Evolutionary conservation across 257 asterid species (phyloP), one percentile per base, ranked within the genome.

Genomic region (Sherardia arvensis): DNA sequence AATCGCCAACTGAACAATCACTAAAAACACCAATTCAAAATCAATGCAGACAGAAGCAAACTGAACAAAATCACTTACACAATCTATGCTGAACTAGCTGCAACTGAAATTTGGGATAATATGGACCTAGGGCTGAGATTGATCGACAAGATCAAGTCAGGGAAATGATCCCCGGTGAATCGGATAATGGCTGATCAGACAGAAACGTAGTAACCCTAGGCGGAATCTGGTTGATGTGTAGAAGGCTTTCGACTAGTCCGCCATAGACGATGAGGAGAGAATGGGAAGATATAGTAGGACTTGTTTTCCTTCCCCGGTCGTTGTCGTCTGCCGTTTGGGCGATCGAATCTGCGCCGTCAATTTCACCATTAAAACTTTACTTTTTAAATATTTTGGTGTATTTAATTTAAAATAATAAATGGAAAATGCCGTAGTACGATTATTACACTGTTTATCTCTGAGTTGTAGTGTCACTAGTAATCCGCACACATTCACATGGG

Each of bases 121-220:
- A 48, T 79, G 32, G 21, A 82, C 92, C 86, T 81, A 84, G 90
- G 91, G 79, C 79, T 81, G 61, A 66, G 68, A 72, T 69, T 67
- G 49, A 71, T 67, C 64, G 53, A 69, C 62, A 69, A 28, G 43
- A 73, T 65, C 65, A 34, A 28, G 48, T 38, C 53, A 32, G 49
- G 14, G 59, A 36, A 53, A 53, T 57, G 5, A 64, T 56, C 53
- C 47, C 32, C 47, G 47, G 36, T 32, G 27, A 56, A 32, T 59
- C 84, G 28, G 70, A 51, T 47, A 9, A 53, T 20, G 30, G n/a
- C 53, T 18, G 47, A 59, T n/a, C 36, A 47, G 22, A 45, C n/a
- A 59, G 59, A n/a, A 59, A 59, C 9, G 12, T 8, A 34, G 53
- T 48, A 72, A 51, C 69, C 66, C 67, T n/a, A 17, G 71, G 56